Base-by-base conservation (phyloP, 768 basidiomycete genomes). In the Tricholoma sp. region DNA sequence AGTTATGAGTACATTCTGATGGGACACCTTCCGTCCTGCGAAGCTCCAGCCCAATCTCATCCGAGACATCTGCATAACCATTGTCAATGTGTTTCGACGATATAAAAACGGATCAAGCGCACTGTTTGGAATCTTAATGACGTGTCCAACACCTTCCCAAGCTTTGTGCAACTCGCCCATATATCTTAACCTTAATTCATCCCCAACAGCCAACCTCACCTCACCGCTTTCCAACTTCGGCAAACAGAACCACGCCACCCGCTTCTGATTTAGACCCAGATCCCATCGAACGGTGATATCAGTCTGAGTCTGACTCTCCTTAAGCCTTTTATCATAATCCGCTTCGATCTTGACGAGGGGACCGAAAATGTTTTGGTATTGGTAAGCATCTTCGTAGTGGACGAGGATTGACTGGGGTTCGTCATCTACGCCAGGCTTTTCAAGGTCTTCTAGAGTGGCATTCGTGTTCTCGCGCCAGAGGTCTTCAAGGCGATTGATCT, bases 81-180 rank as follows among this genome's bases (percentile, higher is more conserved):
- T 18, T 11, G 32, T 54, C 29, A 54, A 54, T 18, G 37, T 32
- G 2, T 29, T n/a, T 53, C 34, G 35, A 47, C 45, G 19, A 34
- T 27, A 46, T 2, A 11, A 18, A 50, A 10, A 19, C 12, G 5
- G 22, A 46, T 24, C 2, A 16, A 6, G 76, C 92, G 57, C 66
- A 97, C 95, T 98, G 74, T 98, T 99, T 16, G 97, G 97, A 57
- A 98, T 92, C 80, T 99, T 99, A 76, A 98, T 88, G 62, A 99
- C 97, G 74, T 98, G 95, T 0, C 97, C 96, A 22, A 96, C 91
- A 2, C 95, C 95, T 62, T 98, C 96, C 96, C 96, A 99, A 53
- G 88, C 78, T 69, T 93, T 94, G 69, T 94, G 92, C 62, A 93
- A 68, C 67, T 94, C 90, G 6, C 94, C 95, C 29, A 84, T 78